phyloP scores from a whole-genome alignment of 2,329 filamentous ascomycete species.

The Botrytis squamosa region DNA sequence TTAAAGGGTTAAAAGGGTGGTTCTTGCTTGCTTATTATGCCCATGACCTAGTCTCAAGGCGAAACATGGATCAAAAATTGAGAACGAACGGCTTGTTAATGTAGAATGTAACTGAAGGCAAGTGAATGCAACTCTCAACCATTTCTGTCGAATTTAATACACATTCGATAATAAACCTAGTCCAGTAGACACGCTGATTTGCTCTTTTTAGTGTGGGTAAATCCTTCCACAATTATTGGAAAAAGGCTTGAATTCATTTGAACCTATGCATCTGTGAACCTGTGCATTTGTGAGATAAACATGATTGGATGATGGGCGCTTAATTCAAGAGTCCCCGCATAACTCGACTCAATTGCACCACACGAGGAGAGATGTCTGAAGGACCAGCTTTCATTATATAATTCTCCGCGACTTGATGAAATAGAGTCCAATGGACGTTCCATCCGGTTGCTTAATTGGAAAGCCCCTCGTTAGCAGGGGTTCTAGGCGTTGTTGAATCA shows the following conservation, averaged over 20 bases:
- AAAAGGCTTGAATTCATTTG: conserved; percentile 14
- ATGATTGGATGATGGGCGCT: conserved; percentile 21
- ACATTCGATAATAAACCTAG: conserved; percentile 7
- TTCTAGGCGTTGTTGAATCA: neutral
- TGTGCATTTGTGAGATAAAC: conserved; percentile 19
- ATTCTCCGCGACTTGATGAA: conserved; percentile 4
- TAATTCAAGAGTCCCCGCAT: conserved; percentile 16
- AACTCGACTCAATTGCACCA: conserved; percentile 12
- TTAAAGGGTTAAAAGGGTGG: conserved; percentile 5
- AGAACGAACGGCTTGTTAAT: conserved; percentile 18
- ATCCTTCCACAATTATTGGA: conserved; percentile 21
- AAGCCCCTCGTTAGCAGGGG: conserved; percentile 10
- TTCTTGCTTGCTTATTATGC: conserved; percentile 13
- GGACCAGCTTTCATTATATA: conserved; percentile 18
- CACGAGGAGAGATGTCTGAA: conserved; percentile 10
- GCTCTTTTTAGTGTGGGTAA: conserved; percentile 18
- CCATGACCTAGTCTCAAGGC: conserved; percentile 14
- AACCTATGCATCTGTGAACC: conserved; percentile 19
- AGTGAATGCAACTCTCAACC: conserved; percentile 12
- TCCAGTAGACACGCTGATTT: conserved; percentile 5
- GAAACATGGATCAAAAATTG: conserved; percentile 11
- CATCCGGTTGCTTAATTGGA: conserved; percentile 11
- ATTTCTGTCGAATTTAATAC: conserved; percentile 13
- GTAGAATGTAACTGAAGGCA: conserved; percentile 9
- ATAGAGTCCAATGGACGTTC: neutral